A percentile compares a stretch with the other conserved stretches of the same genome.
These are phyloP conservation scores for Oryza glumipatula DNA, from an alignment of 176 grass and related monocot genomes.

Conservation along the genomic window DNA sequence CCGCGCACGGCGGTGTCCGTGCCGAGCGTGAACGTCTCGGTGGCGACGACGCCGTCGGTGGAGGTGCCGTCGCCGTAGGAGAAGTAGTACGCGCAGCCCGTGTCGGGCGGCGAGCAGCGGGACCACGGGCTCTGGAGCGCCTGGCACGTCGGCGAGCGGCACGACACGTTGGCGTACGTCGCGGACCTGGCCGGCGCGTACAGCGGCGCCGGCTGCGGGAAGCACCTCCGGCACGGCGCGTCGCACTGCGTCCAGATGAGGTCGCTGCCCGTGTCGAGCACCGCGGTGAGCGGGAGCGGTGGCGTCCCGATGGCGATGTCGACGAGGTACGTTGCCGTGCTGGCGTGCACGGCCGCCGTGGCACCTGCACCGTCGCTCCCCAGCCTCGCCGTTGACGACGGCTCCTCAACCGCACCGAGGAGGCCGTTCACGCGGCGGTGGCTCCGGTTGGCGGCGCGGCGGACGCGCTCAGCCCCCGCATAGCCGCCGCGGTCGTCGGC, in stretches of 20 bases:
- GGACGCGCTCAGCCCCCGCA: conserved; percentile 45
- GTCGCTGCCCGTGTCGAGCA: conserved; percentile 81
- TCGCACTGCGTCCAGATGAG: conserved; percentile 88
- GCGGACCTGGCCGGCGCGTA: conserved; percentile 50
- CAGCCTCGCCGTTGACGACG: not conserved
- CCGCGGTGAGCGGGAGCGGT: conserved; percentile 46
- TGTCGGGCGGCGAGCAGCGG: not conserved
- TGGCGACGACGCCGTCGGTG: conserved; percentile 44
- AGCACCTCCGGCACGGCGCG: conserved; percentile 54
- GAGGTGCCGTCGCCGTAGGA: conserved; percentile 48
- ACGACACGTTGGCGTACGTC: conserved; percentile 55
- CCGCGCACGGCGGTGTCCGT: not conserved
- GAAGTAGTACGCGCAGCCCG: conserved; percentile 37
- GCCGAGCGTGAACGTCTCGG: conserved; percentile 29
- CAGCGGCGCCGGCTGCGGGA: conserved; percentile 53
- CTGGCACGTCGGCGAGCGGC: conserved; percentile 41
- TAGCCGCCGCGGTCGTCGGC: conserved; percentile 38
- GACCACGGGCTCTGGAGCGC: conserved; percentile 25
- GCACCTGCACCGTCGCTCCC: not conserved
- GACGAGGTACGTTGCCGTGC: conserved; percentile 64
- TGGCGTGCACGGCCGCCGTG: conserved; percentile 55
- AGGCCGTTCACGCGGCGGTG: conserved; percentile 47
- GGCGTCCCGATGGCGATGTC: conserved; percentile 66
- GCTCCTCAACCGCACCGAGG: not conserved
- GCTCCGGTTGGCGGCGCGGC: conserved; percentile 45